phyloP scores from a whole-genome alignment of 768 basidiomycete genomes.

The Podaxis rugospora region DNA sequence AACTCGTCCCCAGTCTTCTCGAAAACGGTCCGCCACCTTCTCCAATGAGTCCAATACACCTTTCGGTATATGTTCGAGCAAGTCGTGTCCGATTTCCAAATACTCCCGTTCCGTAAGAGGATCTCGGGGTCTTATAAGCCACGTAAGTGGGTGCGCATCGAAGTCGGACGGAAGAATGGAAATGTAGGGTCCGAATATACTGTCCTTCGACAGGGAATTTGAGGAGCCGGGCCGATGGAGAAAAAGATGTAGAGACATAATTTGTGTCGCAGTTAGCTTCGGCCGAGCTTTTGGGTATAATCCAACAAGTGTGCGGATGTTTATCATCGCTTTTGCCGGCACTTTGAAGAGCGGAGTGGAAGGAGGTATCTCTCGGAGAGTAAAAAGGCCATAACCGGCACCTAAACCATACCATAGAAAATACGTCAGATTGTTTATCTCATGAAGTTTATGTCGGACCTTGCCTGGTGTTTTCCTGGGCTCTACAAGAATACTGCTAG shows the following conservation, averaged over 20 bases:
- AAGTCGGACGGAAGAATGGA: conserved; percentile 73
- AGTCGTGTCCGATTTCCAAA: conserved; percentile 9
- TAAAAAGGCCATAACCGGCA: conserved; percentile 70
- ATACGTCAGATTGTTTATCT: background rate
- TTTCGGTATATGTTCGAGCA: conserved; percentile 47
- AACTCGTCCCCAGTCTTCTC: conserved; percentile 54
- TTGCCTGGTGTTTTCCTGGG: conserved; percentile 49
- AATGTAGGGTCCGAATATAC: conserved; percentile 72
- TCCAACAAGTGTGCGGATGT: conserved; percentile 59
- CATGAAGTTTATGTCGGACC: background rate
- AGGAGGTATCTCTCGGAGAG: conserved; percentile 37
- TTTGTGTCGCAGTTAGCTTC: conserved; percentile 59
- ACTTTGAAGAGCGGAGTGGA: conserved; percentile 61
- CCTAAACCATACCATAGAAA: conserved; percentile 31
- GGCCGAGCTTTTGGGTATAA: conserved; percentile 44
- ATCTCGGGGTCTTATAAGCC: conserved; percentile 39
- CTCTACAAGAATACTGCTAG: conserved; percentile 43
- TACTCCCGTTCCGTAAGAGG: background rate
- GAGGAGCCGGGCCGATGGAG: conserved; percentile 49
- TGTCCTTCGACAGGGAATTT: conserved; percentile 40
- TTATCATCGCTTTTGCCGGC: conserved; percentile 69
- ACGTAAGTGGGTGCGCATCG: conserved; percentile 77
- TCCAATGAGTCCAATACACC: conserved; percentile 37
- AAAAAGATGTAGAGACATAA: conserved; percentile 77
- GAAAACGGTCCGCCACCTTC: conserved; percentile 43